Evolutionary conservation across 805 yeast genomes (phyloP).

Genomic region (Dipodascus geniculatus): DNA sequence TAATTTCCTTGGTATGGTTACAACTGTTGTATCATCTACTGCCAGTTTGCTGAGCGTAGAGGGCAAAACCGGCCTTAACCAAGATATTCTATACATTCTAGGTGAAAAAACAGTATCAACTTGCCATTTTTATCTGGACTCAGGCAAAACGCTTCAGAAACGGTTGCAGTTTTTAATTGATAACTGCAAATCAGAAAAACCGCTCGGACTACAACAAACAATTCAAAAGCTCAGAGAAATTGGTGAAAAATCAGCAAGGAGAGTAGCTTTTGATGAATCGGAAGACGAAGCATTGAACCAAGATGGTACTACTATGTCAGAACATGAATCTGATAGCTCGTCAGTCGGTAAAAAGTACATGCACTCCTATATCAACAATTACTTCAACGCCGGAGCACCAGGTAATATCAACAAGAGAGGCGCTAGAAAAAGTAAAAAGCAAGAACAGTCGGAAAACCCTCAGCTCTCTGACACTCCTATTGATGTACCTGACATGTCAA

Average conservation of each 20-base stretch:
- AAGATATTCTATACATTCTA: conserved; percentile 36
- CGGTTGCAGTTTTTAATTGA: conserved; percentile 49
- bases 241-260: conserved; percentile 17
- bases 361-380: background rate
- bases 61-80: conserved; percentile 33
- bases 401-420: background rate
- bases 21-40: conserved; percentile 40
- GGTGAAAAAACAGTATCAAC: conserved; percentile 29
- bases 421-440: background rate
- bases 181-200: conserved; percentile 36
- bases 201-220: conserved; percentile 29
- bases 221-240: conserved; percentile 24
- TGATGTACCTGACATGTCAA: background rate
- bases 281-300: conserved; percentile 1
- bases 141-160: conserved; percentile 43
- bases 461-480: background rate
- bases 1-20: conserved; percentile 64
- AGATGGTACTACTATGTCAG: conserved; percentile 5
- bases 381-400: background rate
- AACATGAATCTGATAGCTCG: conserved; percentile 8
- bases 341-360: background rate
- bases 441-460: background rate
- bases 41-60: conserved; percentile 46
- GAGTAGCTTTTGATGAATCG: conserved; percentile 4
- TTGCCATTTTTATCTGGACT: conserved; percentile 48